These are phyloP conservation scores for Pyrenopolyporus hunteri DNA, from an alignment of 495 filamentous ascomycete genomes.

Conservation along the genomic window DNA sequence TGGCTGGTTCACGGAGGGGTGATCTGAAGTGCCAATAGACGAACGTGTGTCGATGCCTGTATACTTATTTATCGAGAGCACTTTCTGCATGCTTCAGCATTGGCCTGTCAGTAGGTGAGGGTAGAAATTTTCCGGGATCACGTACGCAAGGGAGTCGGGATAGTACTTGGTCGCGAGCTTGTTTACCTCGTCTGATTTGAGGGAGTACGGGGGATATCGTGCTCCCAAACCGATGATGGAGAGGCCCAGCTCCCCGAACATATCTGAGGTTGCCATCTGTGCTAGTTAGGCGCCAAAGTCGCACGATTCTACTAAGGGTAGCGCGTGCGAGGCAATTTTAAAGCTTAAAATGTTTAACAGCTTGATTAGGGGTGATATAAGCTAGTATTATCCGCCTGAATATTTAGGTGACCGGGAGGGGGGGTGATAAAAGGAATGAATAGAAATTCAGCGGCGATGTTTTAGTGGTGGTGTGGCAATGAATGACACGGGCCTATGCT, in stretches of 20 bases:
- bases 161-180: slow-evolving; percentile 54
- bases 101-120: slow-evolving; percentile 7
- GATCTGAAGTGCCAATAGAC: slow-evolving; percentile 62
- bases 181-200: slow-evolving; percentile 48
- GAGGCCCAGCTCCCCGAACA: slow-evolving; percentile 52
- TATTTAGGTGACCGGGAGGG: too few relatives aligned
- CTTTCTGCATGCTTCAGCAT: slow-evolving; percentile 56
- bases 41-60: slow-evolving; percentile 69
- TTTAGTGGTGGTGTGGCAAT: too few relatives aligned
- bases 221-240: slow-evolving; percentile 57
- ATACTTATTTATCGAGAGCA: slow-evolving; percentile 66
- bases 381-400: too few relatives aligned
- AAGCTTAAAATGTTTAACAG: too few relatives aligned
- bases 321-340: too few relatives aligned
- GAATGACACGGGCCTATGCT: too few relatives aligned
- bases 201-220: slow-evolving; percentile 57
- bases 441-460: too few relatives aligned
- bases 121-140: neutral
- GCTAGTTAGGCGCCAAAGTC: neutral
- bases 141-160: slow-evolving; percentile 58
- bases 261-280: slow-evolving; percentile 31
- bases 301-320: too few relatives aligned
- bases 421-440: too few relatives aligned
- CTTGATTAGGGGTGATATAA: too few relatives aligned
- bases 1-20: slow-evolving; percentile 60